Evolutionary conservation across 2,329 filamentous ascomycete genomes (phyloP).

Genomic region (Pseudogymnoascus sp.): DNA sequence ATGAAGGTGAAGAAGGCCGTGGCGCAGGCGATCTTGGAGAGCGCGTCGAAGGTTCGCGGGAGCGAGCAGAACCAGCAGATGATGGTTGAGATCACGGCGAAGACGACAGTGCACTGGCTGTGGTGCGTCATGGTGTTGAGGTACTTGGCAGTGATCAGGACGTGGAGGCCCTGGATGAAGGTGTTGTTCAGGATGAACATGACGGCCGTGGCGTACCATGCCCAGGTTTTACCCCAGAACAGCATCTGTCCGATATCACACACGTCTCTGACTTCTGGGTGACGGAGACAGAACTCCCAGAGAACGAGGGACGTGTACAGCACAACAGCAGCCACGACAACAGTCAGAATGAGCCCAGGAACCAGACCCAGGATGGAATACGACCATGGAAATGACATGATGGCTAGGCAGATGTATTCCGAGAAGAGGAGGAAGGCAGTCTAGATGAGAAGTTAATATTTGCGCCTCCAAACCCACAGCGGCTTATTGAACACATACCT

Average conservation of each 20-base stretch:
- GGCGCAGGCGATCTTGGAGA: constrained; percentile 70
- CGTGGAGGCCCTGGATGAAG: constrained; percentile 76
- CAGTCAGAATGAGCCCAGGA: constrained; percentile 75
- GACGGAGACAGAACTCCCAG: constrained; percentile 79
- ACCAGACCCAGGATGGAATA: constrained; percentile 84
- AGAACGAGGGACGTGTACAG: constrained; percentile 71
- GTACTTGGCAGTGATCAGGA: constrained; percentile 77
- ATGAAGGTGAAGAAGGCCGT: constrained; percentile 87
- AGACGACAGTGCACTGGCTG: constrained; percentile 70
- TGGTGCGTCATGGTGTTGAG: constrained; percentile 79
- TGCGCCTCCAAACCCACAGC: not conserved
- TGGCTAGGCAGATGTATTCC: constrained; percentile 86
- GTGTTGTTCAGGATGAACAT: constrained; percentile 96
- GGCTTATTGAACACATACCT: constrained; percentile 41
- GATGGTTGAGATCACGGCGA: constrained; percentile 65
- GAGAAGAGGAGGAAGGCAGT: constrained; percentile 86
- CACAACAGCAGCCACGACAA: constrained; percentile 69
- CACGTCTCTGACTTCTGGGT: constrained; percentile 86
- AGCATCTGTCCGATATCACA: constrained; percentile 95
- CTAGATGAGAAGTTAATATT: constrained; percentile 33
- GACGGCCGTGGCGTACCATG: constrained; percentile 61
- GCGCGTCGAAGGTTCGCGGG: constrained; percentile 73
- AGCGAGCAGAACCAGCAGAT: constrained; percentile 74
- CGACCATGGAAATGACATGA: constrained; percentile 94
- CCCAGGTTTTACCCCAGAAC: constrained; percentile 76